Conservation (phyloP, 768 basidiomycete genomes). For the Pluteus cervinus region DNA sequence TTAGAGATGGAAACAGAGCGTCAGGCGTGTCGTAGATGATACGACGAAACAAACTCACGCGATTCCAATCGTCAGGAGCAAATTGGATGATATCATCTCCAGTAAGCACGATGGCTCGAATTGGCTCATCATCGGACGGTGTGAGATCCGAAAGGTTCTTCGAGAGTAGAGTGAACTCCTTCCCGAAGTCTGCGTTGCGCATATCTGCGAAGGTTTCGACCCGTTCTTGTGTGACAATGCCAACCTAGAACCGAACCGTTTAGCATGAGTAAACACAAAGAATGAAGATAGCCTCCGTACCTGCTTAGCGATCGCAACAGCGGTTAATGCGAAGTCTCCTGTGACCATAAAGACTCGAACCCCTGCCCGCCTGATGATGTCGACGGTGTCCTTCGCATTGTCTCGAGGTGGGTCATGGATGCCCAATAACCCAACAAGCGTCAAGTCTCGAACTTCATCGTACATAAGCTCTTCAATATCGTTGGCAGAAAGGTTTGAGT, state of each 20-base stretch:
- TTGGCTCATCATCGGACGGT: constrained; percentile 28
- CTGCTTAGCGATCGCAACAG: constrained; percentile 41
- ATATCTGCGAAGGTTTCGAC: constrained; percentile 33
- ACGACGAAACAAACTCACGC: too few relatives aligned
- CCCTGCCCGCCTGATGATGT: constrained; percentile 41
- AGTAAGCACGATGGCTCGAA: constrained; percentile 34
- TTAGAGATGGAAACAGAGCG: too few relatives aligned
- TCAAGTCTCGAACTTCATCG: constrained; percentile 30
- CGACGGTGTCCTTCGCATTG: constrained; percentile 41
- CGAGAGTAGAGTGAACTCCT: too few relatives aligned
- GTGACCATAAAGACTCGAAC: constrained; percentile 53
- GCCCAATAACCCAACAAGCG: constrained; percentile 45
- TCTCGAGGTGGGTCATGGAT: constrained; percentile 51
- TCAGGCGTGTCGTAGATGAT: too few relatives aligned
- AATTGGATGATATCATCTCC: constrained; percentile 36
- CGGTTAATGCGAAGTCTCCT: constrained; percentile 50
- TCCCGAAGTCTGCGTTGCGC: too few relatives aligned
- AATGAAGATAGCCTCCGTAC: constrained; percentile 22
- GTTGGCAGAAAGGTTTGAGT: too few relatives aligned
- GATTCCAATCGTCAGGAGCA: constrained; percentile 32
- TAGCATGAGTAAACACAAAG: background rate
- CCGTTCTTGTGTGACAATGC: constrained; percentile 29
- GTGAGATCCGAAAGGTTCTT: constrained; percentile 20
- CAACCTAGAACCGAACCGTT: constrained; percentile 23
- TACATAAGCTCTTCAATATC: constrained; percentile 32